These are phyloP conservation scores for Alternaria sp. DNA, from an alignment of 2,329 filamentous ascomycete species.

Conservation along the genomic window DNA sequence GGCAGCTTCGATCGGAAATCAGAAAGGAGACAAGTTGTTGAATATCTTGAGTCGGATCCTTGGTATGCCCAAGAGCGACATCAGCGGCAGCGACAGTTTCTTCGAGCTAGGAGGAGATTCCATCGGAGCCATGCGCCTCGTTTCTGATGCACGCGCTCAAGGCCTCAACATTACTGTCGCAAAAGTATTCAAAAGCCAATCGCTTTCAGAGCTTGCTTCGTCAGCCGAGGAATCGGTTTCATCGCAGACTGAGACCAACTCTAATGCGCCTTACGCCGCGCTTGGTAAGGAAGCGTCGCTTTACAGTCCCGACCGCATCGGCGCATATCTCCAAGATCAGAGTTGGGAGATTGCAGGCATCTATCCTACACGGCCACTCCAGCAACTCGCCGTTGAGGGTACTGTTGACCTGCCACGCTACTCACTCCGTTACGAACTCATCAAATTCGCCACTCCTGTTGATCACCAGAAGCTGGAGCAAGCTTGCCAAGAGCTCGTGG, in stretches of 20 bases:
- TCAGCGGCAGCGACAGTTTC: conserved; percentile 55
- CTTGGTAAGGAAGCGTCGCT: conserved; percentile 55
- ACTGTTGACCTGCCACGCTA: conserved; percentile 67
- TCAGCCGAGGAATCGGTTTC: conserved; percentile 43
- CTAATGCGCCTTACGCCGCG: conserved; percentile 61
- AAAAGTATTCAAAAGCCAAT: conserved; percentile 56
- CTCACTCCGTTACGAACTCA: conserved; percentile 70
- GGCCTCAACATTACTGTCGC: conserved; percentile 54
- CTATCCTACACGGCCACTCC: conserved; percentile 66
- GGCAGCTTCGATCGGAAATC: conserved; percentile 57
- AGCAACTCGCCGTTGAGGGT: conserved; percentile 66
- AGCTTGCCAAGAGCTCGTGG: conserved; percentile 65
- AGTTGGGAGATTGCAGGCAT: conserved; percentile 64
- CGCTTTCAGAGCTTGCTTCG: conserved; percentile 49
- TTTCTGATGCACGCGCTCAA: conserved; percentile 50
- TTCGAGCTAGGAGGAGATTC: conserved; percentile 60
- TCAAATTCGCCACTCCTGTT: conserved; percentile 65
- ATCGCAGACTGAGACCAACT: conserved; percentile 26
- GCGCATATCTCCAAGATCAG: conserved; percentile 61
- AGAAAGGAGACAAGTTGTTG: conserved; percentile 44
- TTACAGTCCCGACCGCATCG: conserved; percentile 61
- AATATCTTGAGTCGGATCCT: conserved; percentile 43
- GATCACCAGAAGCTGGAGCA: conserved; percentile 60
- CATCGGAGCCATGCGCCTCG: conserved; percentile 57
- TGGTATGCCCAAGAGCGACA: conserved; percentile 42